Conservation (phyloP, 176 grass and related monocot genomes). For the Avena sativa region DNA sequence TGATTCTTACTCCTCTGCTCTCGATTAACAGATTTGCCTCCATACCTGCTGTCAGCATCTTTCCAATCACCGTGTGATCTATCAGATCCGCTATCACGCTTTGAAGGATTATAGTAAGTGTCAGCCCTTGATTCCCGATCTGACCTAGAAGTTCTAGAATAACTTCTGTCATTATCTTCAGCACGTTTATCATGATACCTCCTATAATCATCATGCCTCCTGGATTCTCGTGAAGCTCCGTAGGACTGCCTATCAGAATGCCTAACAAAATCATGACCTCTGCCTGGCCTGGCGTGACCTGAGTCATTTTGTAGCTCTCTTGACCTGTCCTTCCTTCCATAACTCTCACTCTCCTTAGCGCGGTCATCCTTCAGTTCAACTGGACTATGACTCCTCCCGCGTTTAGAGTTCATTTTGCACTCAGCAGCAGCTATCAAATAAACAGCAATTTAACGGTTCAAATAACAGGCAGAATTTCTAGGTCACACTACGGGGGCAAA, state of each 20-base stretch:
- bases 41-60: slow-evolving; percentile 46
- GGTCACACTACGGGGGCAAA: background rate
- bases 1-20: slow-evolving; percentile 60
- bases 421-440: slow-evolving; percentile 35
- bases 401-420: slow-evolving; percentile 53
- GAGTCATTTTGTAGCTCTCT: slow-evolving; percentile 50
- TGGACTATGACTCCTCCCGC: slow-evolving; percentile 60
- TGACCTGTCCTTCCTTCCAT: slow-evolving; percentile 45
- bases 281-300: slow-evolving; percentile 37
- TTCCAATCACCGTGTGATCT: slow-evolving; percentile 51
- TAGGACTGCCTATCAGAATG: slow-evolving; percentile 60
- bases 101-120: slow-evolving; percentile 52
- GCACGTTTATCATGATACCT: slow-evolving; percentile 57
- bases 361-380: slow-evolving; percentile 50
- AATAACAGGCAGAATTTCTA: background rate
- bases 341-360: slow-evolving; percentile 46
- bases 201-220: slow-evolving; percentile 75
- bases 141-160: slow-evolving; percentile 57
- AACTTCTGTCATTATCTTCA: slow-evolving; percentile 64
- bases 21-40: slow-evolving; percentile 46
- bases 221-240: slow-evolving; percentile 55
- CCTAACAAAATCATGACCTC: slow-evolving; percentile 60
- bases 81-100: slow-evolving; percentile 45
- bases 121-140: slow-evolving; percentile 61
- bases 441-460: slow-evolving; percentile 23